Evolutionary conservation across 2,329 filamentous ascomycete species (phyloP).

Genomic region (Calonectria pauciramosa): DNA sequence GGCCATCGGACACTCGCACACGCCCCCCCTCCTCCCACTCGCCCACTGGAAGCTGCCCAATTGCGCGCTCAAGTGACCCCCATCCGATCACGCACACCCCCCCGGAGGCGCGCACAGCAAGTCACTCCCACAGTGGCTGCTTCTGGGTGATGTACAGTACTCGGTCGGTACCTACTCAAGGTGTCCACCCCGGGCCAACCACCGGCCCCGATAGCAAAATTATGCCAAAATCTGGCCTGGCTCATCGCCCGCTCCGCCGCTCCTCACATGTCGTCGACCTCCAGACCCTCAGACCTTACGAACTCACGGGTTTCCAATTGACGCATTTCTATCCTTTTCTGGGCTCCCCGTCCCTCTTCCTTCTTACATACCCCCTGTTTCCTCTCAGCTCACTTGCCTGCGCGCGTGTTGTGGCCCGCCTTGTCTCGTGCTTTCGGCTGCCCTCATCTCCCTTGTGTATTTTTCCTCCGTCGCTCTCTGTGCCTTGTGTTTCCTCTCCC

Average conservation of each 20-base stretch:
- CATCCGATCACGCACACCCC: conserved; percentile 19
- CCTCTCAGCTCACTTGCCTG: neutral
- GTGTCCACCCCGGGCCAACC: conserved; percentile 43
- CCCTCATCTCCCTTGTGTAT: conserved; percentile 25
- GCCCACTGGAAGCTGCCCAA: neutral
- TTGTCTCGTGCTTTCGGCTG: conserved; percentile 14
- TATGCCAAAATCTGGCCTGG: conserved; percentile 46
- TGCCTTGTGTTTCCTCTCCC: conserved; percentile 27
- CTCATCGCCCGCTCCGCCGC: conserved; percentile 24
- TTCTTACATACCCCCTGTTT: conserved; percentile 27
- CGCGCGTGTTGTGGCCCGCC: conserved; percentile 18
- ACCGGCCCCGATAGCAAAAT: conserved; percentile 47
- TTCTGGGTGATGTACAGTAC: conserved; percentile 5
- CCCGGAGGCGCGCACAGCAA: conserved; percentile 7
- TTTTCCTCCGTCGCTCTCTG: conserved; percentile 24
- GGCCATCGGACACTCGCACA: conserved; percentile 1
- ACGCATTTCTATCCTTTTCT: conserved; percentile 42
- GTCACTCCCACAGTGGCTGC: conserved; percentile 20
- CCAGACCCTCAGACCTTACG: conserved; percentile 14
- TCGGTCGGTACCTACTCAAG: conserved; percentile 17
- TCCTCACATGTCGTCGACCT: conserved; percentile 25
- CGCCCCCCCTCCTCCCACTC: conserved; percentile 16
- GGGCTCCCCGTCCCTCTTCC: conserved; percentile 20
- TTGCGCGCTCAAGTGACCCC: conserved; percentile 15
- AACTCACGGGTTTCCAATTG: conserved; percentile 44